Percentiles rank a stretch among this genome's conserved stretches.
Evolutionary conservation across 1,284 basidiomycete genomes (phyloP).

Genomic region (Singerocomus inundabilis): DNA sequence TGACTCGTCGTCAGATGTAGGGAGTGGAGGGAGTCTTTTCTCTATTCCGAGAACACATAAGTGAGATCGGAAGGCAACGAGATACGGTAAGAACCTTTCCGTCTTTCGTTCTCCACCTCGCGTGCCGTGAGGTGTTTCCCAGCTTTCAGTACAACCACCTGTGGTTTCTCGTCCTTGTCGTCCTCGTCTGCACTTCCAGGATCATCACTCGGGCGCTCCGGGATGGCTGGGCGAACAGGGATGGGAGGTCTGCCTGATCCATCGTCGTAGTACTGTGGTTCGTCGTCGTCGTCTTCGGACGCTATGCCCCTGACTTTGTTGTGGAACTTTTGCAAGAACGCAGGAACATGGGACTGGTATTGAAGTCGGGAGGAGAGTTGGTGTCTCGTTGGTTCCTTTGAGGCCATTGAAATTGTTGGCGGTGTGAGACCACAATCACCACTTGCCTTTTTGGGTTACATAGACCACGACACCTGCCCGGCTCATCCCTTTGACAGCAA

Average conservation of each 20-base stretch:
- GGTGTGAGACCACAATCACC: neutral
- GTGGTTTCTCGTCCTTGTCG: conserved; percentile 75
- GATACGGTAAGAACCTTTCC: conserved; percentile 54
- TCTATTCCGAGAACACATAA: conserved; percentile 33
- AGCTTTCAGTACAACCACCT: conserved; percentile 80
- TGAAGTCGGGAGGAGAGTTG: conserved; percentile 64
- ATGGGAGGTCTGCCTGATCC: conserved; percentile 70
- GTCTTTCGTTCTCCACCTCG: conserved; percentile 74
- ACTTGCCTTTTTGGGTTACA: conserved; percentile 21
- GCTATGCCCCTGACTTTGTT: conserved; percentile 53
- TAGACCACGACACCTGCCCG: too few relatives aligned
- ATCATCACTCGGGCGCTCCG: conserved; percentile 67
- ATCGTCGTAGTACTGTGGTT: conserved; percentile 47
- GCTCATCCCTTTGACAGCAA: neutral
- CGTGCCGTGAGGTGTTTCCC: conserved; percentile 78
- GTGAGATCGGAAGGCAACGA: neutral
- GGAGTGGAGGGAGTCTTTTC: conserved; percentile 50
- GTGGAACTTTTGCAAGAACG: conserved; percentile 60
- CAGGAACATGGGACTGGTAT: conserved; percentile 52
- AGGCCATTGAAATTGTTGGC: conserved; percentile 40
- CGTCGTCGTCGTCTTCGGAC: conserved; percentile 38
- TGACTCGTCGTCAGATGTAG: conserved; percentile 20
- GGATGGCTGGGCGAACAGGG: conserved; percentile 70
- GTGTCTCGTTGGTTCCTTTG: conserved; percentile 64
- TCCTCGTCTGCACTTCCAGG: conserved; percentile 76